Evolutionary conservation across 495 filamentous ascomycete species (phyloP), one percentile per base, ranked within the genome.

Genomic region (Aspergillus leporis): DNA sequence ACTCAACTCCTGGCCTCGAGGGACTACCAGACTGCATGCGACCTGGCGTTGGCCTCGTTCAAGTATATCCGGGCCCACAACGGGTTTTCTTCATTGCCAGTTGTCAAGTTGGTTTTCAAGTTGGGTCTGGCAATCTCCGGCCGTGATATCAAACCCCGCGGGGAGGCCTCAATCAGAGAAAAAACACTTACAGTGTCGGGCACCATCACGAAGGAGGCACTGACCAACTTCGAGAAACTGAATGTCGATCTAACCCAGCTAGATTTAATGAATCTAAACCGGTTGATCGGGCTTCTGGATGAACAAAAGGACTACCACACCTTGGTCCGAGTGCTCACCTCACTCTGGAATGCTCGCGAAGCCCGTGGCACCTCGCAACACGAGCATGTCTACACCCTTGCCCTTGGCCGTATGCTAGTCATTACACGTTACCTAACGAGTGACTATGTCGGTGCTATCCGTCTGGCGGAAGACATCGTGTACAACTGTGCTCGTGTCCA

Each of bases 401-500:
- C 70, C 18, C 67, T 75, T 9, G 73, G 67, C 30, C 74, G 70
- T 45, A 70, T 70, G 63, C 71, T 72, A 40, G 69, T 72, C 40
- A 59, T 75, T n/a, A 73, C 69, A 43, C 72, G 71, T 45, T 77
- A 74, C 59, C 62, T 75, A 32, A 61, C 64, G 0, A 70, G 65
- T 36, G 72, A 75, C 22, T 54, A 62, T 21, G 51, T 65, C 13
- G 68, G 66, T 32, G 66, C 74, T 6, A 60, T 71, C 21, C 74
- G 74, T 25, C 70, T 77, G 8, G 70, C 74, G 19, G 72, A 77
- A 57, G 74, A 77, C 47, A 73, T 75, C 25, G 72, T 77, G 5
- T 77, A 77, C 65, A 77, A 77, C 64, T 74, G 72, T 63, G 65
- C 66, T 14, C 74, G 74, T 28, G 74, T 76, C 14, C 70, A 76